Conservation (phyloP, 768 basidiomycete species). For the Rhodosporidiobolus odoratus region DNA sequence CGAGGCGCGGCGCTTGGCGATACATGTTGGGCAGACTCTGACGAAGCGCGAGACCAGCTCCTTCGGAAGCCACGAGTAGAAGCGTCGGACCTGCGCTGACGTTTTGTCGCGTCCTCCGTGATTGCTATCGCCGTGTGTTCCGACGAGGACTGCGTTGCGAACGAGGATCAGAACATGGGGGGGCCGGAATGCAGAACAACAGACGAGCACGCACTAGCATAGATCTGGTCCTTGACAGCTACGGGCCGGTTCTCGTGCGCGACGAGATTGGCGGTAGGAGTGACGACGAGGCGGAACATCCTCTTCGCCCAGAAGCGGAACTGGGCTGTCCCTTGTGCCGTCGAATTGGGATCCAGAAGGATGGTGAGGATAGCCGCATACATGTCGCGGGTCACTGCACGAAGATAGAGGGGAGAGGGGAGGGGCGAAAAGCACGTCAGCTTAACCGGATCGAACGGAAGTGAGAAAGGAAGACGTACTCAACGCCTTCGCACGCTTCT, state of each 20-base stretch:
- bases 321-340: slow-evolving; percentile 56
- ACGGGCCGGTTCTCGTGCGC: slow-evolving; percentile 68
- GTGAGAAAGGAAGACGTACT: slow-evolving; percentile 8
- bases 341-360: slow-evolving; percentile 54
- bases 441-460: neutral
- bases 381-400: slow-evolving; percentile 58
- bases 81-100: slow-evolving; percentile 58
- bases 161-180: neutral
- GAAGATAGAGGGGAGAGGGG: neutral
- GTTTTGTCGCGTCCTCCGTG: slow-evolving; percentile 81
- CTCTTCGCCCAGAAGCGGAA: slow-evolving; percentile 79
- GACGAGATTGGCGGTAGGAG: slow-evolving; percentile 51
- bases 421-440: neutral
- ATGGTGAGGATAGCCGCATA: slow-evolving; percentile 70
- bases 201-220: slow-evolving; percentile 49
- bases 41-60: slow-evolving; percentile 71
- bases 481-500: slow-evolving; percentile 64
- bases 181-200: neutral
- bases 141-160: slow-evolving; percentile 55
- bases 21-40: slow-evolving; percentile 70
- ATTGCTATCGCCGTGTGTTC: slow-evolving; percentile 60
- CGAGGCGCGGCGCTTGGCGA: slow-evolving; percentile 21
- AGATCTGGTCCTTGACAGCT: slow-evolving; percentile 70
- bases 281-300: slow-evolving; percentile 56
- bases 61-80: slow-evolving; percentile 80